Evolutionary conservation across 2,329 filamentous ascomycete species (phyloP).

Genomic region (Scopulariopsis brevicaulis): DNA sequence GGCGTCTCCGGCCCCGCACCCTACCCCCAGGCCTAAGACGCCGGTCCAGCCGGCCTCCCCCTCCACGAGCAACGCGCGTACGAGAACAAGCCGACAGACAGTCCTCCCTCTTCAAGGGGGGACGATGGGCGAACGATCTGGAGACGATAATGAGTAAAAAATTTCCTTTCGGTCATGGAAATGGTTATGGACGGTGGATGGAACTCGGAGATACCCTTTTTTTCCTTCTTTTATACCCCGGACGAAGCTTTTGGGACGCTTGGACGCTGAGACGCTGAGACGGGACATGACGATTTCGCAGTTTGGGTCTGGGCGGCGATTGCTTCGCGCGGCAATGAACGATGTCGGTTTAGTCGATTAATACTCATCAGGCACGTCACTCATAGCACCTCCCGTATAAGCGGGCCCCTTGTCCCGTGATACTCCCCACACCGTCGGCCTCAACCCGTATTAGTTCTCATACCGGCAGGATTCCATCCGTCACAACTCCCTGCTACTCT

Average conservation of each 20-base stretch:
- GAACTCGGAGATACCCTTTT: neutral
- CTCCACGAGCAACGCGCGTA: neutral
- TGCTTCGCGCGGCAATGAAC: too few relatives aligned
- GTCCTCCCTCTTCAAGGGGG: too few relatives aligned
- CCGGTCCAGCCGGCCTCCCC: neutral
- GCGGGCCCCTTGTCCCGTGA: too few relatives aligned
- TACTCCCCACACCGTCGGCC: too few relatives aligned
- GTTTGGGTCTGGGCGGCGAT: too few relatives aligned
- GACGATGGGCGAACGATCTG: neutral
- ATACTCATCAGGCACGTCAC: too few relatives aligned
- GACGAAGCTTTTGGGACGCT: neutral
- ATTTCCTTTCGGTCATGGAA: neutral
- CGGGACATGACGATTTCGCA: too few relatives aligned
- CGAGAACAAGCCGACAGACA: neutral
- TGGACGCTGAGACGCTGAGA: too few relatives aligned
- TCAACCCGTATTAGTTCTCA: too few relatives aligned
- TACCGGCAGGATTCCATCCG: neutral
- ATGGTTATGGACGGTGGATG: neutral
- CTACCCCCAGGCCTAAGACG: neutral
- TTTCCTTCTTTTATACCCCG: neutral
- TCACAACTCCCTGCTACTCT: neutral
- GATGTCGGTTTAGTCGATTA: too few relatives aligned
- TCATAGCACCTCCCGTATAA: too few relatives aligned
- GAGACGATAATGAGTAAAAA: neutral
- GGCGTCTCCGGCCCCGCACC: neutral